Evolutionary conservation across 176 grass and related monocot species (phyloP), one percentile per base, ranked within the genome.

Genomic region (Oropetium thomaeum): DNA sequence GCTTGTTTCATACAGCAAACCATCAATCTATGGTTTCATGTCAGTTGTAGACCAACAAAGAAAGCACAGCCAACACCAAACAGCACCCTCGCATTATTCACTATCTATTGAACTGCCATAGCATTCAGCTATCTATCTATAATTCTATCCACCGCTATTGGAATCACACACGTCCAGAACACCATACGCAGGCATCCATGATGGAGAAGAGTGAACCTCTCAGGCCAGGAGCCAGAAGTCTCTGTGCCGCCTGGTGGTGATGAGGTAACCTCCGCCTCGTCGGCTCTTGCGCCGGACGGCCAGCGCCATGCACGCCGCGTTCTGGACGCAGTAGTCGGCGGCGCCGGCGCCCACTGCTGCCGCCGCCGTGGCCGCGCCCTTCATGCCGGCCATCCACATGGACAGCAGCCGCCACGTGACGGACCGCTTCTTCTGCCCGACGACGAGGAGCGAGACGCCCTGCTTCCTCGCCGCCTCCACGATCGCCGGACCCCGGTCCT

Each of bases 221-320:
- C 57, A 92, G 0, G 93, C 93, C 20, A 96, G 74, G 58, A 96
- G 93, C 93, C 93, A 96, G 83, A 96, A 96, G 51, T 96, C 89
- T 53, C 67, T 82, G 17, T 89, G 87, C 0, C 93, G 75, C 41
- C 86, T 85, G 43, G 89, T 92, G 68, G 89, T 96, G 82, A 96
- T 83, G 76, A 96, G 82, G 77, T 92, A 96, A 0, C 89, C 93
- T 20, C 79, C 82, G 12, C 89, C 86, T 74, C 85, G 69, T 30
- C 85, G 70, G 82, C 87, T 88, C 87, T 96, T 96, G 19, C 73
- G 82, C 60, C 89, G 77, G 58, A 96, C 87, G 4, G 89, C 93
- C 4, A 92, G 64, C 2, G 82, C 79, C 87, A 83, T 88, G 68
- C 89, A 96, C 12, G 84, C 33, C 0, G 93, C 87, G 26, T 96